Evolutionary conservation across 257 asterid species (phyloP), one percentile per base, ranked within the genome.

Genomic region (Vinca minor): DNA sequence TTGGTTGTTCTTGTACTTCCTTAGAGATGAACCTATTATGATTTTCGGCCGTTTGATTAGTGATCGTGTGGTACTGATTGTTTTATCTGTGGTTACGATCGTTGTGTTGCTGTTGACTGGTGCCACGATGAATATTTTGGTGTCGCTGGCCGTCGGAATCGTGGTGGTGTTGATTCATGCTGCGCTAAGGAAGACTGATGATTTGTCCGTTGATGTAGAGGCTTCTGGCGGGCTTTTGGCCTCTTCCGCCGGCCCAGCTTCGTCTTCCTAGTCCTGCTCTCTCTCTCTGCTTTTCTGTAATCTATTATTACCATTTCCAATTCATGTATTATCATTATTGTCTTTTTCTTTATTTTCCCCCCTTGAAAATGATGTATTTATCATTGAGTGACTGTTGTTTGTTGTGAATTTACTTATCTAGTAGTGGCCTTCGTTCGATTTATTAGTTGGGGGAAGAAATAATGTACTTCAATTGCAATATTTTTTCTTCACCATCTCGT

Each of bases 1-100:
- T 4, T 93, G 99, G 99, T 38, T 83, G 18, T 69, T 84, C 80
- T 71, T 93, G 63, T 93, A 93, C 74, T 93, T 93, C 72, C 87
- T 89, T 25, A 84, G 96, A 31, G 99, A 93, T 44, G 90, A 76
- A 74, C 96, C 96, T 52, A 69, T 93, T 67, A 76, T 69, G 71
- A 26, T 87, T n/a, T 78, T 80, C 62, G 83, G 86, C 74, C 84
- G 90, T n/a, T 0, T 74, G 69, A 74, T 93, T 44, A 49, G 34
- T 21, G 99, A 93, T 61, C 75, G 69, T 3, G 78, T 71, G 74
- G 91, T 93, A 54, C 74, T 93, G 70, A 72, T 84, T 60, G 82
- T 77, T 46, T 81, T 93, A 32, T 26, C 77, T 67, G 65, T 85
- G 28, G 21, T 82, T 34, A 80, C 96, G 31, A 6, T 93, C 11